Base-by-base conservation (phyloP, 148 eudicot species). In the Silene uniflora region DNA sequence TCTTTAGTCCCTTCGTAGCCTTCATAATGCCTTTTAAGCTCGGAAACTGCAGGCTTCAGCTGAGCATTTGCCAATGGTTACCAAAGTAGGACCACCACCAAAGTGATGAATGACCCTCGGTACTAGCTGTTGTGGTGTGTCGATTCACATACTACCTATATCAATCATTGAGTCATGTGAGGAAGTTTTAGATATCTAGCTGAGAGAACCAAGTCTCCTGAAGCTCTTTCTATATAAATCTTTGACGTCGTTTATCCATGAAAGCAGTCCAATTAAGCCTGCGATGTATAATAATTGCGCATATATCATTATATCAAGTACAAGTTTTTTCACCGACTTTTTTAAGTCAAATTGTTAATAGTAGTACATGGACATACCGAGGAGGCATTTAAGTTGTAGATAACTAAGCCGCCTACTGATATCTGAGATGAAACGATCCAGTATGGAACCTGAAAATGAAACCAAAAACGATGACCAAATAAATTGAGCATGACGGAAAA, bases 191-290 rank as follows among this genome's bases (percentile, higher is more conserved):
- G 76, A 64, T 17, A 46, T 42, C 39, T 46, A n/a, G 72, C 24
- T n/a, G 73, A 14, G n/a, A 60, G 19, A 62, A 75, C 18, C n/a
- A 76, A 76, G 14, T 49, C 44, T 76, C 75, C 22, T 25, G 3
- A 74, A 56, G 29, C 67, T 56, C 54, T 77, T 60, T 49, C n/a
- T 46, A 54, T 76, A 80, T 24, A 74, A 65, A 21, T 67, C 81
- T 69, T 65, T 81, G 52, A 83, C 21, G 74, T 86, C 80, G 61
- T 86, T 77, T 69, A 82, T 46, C 86, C 80, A 85, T 32, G 87
- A 77, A 75, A 85, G 75, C 74, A 86, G 75, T 78, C 83, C 89
- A 79, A 91, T 69, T 17, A 86, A 55, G 65, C 81, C 96, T 91
- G 80, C 18, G 70, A 42, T 12, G 21, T 27, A 47, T 25, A 58